Base-by-base conservation (phyloP, 2,329 filamentous ascomycete species). In the Colletotrichum paranaense region DNA sequence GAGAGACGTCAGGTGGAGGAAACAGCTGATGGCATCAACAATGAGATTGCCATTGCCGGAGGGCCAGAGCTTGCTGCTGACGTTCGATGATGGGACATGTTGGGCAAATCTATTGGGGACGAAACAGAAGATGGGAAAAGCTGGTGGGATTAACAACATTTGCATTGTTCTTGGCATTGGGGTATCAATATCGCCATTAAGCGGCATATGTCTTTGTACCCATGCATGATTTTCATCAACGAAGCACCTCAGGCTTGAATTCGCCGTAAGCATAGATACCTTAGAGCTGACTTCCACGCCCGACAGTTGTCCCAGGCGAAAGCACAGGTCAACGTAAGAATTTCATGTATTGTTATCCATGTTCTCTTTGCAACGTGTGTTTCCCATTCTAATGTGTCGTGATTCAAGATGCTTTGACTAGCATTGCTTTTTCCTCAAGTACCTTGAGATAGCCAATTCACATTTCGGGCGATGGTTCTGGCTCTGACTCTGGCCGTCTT, bases 41-140 rank as follows among this genome's bases (percentile, higher is more conserved):
- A 91, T 74, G 91, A 93, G 68, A 87, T 93, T 73, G 87, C 90
- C 16, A 89, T 90, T 14, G 90, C 89, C 7, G 89, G 86, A 12
- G 87, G 81, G 7, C 74, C 69, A 26, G 74, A 76, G 52, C 49
- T 76, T 12, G 73, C 68, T 4, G 35, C 73, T 5, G 73, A 76
- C 5, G 73, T 76, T 19, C 73, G 63, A 53, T 74, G 56, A 75
- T n/a, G 12, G 24, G 53, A 9, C 11, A 16, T 38, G 5, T 7
- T 22, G 24, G 16, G 22, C 38, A 30, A 19, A 8, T 16, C 22
- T 49, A 38, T 38, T 16, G 30, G 16, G 8, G 9, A n/a, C 14
- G 46, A n/a, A 24, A 11, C 19, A 26, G 11, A 66, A 19, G 52
- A n/a, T 24, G 14, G 52, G 30, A 60, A 26, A 56, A 42, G 53